A percentile compares a stretch with the other conserved stretches of the same genome.
phyloP scores from a whole-genome alignment of 371 early-diverging fungal genomes.

The Choanephora cucurbitarum region DNA sequence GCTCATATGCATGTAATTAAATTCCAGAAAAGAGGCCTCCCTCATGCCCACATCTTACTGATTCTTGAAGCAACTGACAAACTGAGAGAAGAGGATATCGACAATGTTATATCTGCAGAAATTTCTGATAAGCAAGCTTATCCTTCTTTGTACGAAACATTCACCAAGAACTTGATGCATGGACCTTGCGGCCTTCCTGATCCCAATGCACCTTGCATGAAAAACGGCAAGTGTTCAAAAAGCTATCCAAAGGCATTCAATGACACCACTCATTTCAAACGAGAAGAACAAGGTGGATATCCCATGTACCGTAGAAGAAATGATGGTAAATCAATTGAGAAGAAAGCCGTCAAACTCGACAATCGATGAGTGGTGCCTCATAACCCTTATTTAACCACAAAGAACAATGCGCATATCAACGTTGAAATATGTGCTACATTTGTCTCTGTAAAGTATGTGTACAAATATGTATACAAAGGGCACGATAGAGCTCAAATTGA shows the following conservation, averaged over 20 bases:
- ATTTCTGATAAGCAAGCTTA: slow-evolving; percentile 22
- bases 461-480: slow-evolving; percentile 41
- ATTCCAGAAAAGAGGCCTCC: slow-evolving; percentile 38
- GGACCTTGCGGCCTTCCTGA: slow-evolving; percentile 28
- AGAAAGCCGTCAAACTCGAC: slow-evolving; percentile 9
- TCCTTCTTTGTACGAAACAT: slow-evolving; percentile 29
- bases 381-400: slow-evolving; percentile 16
- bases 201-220: slow-evolving; percentile 33
- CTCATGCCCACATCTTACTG: slow-evolving; percentile 35
- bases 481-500: slow-evolving; percentile 20
- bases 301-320: neutral
- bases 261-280: neutral
- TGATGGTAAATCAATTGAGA: neutral
- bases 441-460: slow-evolving; percentile 35
- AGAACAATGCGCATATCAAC: slow-evolving; percentile 35
- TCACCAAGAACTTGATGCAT: slow-evolving; percentile 36
- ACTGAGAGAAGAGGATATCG: slow-evolving; percentile 19
- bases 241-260: neutral
- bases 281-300: neutral
- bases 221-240: slow-evolving; percentile 7
- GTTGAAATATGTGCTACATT: slow-evolving; percentile 25
- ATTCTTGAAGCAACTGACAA: slow-evolving; percentile 25
- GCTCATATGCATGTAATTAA: slow-evolving; percentile 19
- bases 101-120: slow-evolving; percentile 30
- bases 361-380: slow-evolving; percentile 37